phyloP scores from a whole-genome alignment of 2,329 filamentous ascomycete species.

The Diaporthe australafricana region DNA sequence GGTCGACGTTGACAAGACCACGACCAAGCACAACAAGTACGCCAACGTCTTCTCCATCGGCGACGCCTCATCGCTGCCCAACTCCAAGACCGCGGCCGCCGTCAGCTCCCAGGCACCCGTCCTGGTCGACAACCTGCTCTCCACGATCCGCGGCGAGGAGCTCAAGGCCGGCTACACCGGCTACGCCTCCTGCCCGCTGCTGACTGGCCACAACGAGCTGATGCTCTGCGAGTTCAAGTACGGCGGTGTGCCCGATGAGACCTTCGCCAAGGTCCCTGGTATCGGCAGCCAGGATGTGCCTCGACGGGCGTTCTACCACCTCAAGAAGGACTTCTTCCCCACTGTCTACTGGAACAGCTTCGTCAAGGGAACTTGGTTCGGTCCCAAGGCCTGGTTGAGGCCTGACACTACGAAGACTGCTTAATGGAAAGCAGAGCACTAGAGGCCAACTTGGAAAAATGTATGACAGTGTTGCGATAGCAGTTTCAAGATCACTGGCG shows the following conservation, averaged over 20 bases:
- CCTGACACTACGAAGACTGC: slow-evolving; percentile 33
- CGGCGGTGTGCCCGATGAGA: slow-evolving; percentile 58
- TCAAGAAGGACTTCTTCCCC: slow-evolving; percentile 59
- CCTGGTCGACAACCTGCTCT: slow-evolving; percentile 54
- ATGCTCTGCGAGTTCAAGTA: slow-evolving; percentile 62
- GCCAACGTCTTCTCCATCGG: slow-evolving; percentile 54
- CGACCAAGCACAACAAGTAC: slow-evolving; percentile 45
- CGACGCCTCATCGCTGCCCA: slow-evolving; percentile 53
- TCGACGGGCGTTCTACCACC: slow-evolving; percentile 51
- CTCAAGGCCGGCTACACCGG: slow-evolving; percentile 52
- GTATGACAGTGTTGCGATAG: neutral
- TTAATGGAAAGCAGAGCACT: too few relatives aligned
- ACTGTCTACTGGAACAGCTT: slow-evolving; percentile 46
- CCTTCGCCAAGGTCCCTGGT: slow-evolving; percentile 48
- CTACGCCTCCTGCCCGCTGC: slow-evolving; percentile 58
- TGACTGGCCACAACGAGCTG: slow-evolving; percentile 57
- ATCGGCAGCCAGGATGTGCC: slow-evolving; percentile 54
- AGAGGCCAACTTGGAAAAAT: too few relatives aligned
- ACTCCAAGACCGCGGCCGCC: slow-evolving; percentile 58
- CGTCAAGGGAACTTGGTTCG: slow-evolving; percentile 48
- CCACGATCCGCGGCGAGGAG: slow-evolving; percentile 49
- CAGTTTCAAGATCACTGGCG: neutral
- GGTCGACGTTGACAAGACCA: slow-evolving; percentile 41
- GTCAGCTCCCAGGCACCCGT: slow-evolving; percentile 57
- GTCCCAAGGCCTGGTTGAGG: slow-evolving; percentile 41